Evolutionary conservation across 2,329 filamentous ascomycete genomes (phyloP), one percentile per base, ranked within the genome.

Genomic region (Dichotomopilus funicola): DNA sequence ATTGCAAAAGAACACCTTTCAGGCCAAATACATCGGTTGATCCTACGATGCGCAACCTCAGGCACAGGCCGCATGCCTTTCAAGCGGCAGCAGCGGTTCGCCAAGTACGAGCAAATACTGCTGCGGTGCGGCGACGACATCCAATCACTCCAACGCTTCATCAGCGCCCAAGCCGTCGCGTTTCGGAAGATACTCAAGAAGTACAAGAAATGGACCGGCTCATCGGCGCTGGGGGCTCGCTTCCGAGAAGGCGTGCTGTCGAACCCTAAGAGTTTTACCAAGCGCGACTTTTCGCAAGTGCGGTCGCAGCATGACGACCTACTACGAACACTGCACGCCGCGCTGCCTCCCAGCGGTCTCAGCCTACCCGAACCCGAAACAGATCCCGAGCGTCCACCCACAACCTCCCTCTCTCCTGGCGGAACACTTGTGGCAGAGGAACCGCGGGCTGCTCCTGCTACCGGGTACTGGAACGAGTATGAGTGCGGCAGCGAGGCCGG

Each of bases 111-210:
- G 61, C 72, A 75, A 13, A 74, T 78, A 13, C 66, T 80, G 2
- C 68, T 79, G 42, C 73, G 74, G 53, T 88, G 86, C 60, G 84
- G 85, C 46, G 81, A 89, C 61, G 89, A 94, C 60, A 83, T 89
- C 53, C 79, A 81, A 53, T 80, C 81, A 4, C 75, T 94, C 5
- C 79, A 82, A 38, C 82, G 88, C 43, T 95, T 92, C 64, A 81
- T 86, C 60, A 78, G 80, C 57, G 86, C 87, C 2, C 89, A 95
- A 67, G 77, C 85, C 8, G 81, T 86, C 4, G 89, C 87, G 4
- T 91, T 95, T 64, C 81, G 82, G 54, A 95, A 95, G 72, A 85
- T 95, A 40, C 74, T 91, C 37, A 94, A 92, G 69, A 95, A 95
- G 68, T 92, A 94, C 72, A 80, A 78, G 78, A 91, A 91, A 78